Percentiles rank a stretch among this genome's conserved stretches.
Conservation (phyloP, 345 rosid genomes). For the Dimocarpus longan region DNA sequence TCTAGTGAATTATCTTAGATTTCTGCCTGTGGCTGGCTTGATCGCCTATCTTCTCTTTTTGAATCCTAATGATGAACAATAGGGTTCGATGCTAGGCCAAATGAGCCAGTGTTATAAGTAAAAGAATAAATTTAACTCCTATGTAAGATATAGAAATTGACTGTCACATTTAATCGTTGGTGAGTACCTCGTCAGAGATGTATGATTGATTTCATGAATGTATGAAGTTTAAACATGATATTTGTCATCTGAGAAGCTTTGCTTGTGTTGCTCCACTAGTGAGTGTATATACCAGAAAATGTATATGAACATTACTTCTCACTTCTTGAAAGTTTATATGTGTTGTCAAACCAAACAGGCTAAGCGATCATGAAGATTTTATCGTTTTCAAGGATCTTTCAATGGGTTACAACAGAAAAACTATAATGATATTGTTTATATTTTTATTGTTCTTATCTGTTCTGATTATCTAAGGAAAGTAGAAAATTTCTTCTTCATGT, state of each 20-base stretch:
- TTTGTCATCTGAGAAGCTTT: background rate
- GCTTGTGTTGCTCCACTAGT: background rate
- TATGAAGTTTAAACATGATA: background rate
- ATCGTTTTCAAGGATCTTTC: no score
- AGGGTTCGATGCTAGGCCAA: background rate
- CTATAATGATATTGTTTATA: no score
- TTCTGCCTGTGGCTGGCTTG: slow-evolving; percentile 82
- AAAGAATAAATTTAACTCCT: background rate
- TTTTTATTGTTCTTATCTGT: no score
- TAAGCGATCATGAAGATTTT: background rate
- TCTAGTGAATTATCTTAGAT: slow-evolving; percentile 63
- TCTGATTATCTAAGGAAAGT: no score
- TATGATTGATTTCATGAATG: slow-evolving; percentile 8
- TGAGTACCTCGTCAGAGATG: slow-evolving; percentile 8
- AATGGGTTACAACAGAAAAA: background rate
- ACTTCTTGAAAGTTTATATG: background rate
- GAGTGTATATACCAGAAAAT: background rate
- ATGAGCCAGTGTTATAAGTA: slow-evolving; percentile 4
- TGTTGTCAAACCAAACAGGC: background rate
- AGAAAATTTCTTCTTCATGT: no score
- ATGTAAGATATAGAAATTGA: background rate
- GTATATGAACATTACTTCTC: background rate
- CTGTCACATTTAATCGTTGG: background rate
- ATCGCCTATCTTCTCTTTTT: slow-evolving; percentile 65
- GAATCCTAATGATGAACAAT: slow-evolving; percentile 45